Base-by-base conservation (phyloP, 2,329 filamentous ascomycete species). In the Akanthomyces dipterigenus region DNA sequence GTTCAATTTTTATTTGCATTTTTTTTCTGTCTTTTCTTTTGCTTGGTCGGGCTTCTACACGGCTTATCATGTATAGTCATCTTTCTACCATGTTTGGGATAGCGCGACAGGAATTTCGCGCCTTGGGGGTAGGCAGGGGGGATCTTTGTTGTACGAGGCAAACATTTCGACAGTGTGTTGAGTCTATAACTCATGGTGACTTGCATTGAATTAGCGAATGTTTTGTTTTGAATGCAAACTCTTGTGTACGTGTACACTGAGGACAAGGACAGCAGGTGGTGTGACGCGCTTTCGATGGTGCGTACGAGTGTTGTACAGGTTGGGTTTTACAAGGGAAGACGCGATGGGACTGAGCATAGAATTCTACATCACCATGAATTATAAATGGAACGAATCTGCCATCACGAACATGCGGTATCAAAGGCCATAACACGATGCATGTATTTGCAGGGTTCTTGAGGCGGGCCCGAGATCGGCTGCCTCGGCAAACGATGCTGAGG, bases 361-460 rank as follows among this genome's bases (percentile, higher is more conserved):
- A 14, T 36, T n/a, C n/a, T 49, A 57, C 40, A 57, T 20, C 54
- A 26, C n/a, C 12, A 31, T 20, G 31, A n/a, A 22, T 16, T 57
- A 65, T 62, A 58, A n/a, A n/a, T n/a, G n/a, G 62, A 58, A 65
- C 60, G 24, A 49, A 51, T 51, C 8, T 36, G 51, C 50, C 24
- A 24, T 5, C 18, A 51, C 43, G 22, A n/a, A 42, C 3, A 42
- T 24, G 51, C 20, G 11, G 22, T 14, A 42, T 34, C 5, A 38
- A 59, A 11, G 28, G 24, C 5, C 24, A 59, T 59, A 59, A 4
- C n/a, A 14, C 7, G 36, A 24, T 51, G 6, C 6, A 34, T 12
- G 12, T 59, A 59, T 59, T 18, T 6, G 6, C 56, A 51, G 48
- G 56, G 56, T 12, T 59, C 24, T 34, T 18, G n/a, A 36, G 40